Conservation (phyloP, 176 grass and related monocot species). For the Phoenix dactylifera region DNA sequence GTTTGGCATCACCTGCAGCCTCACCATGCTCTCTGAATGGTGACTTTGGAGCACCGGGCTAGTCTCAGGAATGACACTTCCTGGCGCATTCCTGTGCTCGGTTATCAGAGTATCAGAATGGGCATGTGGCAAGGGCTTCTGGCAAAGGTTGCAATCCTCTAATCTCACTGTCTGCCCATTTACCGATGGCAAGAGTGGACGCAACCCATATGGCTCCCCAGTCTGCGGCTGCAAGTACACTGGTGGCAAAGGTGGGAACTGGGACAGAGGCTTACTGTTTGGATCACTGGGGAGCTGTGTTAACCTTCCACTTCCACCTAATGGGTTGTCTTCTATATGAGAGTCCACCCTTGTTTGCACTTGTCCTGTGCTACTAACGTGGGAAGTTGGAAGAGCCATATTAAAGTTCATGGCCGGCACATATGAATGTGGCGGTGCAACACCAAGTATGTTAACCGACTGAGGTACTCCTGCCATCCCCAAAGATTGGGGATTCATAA, state of each 20-base stretch:
- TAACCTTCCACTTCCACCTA: constrained; percentile 30
- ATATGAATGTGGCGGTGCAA: not conserved
- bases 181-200: constrained; percentile 7
- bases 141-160: constrained; percentile 59
- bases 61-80: constrained; percentile 26
- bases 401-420: constrained; percentile 12
- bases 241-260: constrained; percentile 87
- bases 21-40: constrained; percentile 62
- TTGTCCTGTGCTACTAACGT: constrained; percentile 3
- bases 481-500: constrained; percentile 3
- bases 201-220: constrained; percentile 18
- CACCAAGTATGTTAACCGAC: not conserved
- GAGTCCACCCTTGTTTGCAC: constrained; percentile 4
- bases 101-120: constrained; percentile 66
- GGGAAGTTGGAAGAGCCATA: constrained; percentile 9
- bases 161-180: constrained; percentile 20
- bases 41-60: constrained; percentile 51
- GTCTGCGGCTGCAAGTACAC: constrained; percentile 52
- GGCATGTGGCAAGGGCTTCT: constrained; percentile 56
- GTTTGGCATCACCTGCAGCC: constrained; percentile 40
- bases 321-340: constrained; percentile 18
- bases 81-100: constrained; percentile 38
- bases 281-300: constrained; percentile 34
- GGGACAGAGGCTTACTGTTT: constrained; percentile 71
- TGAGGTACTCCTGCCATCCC: not conserved